phyloP scores from a whole-genome alignment of 2,329 filamentous ascomycete genomes.

The Microsporum ferrugineum region DNA sequence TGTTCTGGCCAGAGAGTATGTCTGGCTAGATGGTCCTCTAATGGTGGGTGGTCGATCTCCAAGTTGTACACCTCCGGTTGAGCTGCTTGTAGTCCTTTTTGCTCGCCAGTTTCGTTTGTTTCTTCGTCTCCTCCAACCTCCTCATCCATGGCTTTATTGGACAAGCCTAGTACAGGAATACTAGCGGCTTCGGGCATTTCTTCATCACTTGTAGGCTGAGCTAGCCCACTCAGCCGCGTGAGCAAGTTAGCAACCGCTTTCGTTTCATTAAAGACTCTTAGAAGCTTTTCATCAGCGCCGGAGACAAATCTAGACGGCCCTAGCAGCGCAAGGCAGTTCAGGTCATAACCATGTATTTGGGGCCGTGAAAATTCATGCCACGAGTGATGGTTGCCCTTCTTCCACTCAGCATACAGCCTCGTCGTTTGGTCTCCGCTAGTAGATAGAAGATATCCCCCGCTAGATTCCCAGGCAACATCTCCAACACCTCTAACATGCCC shows the following conservation, averaged over 20 bases:
- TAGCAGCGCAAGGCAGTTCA: conserved; percentile 82
- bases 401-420: conserved; percentile 73
- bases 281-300: conserved; percentile 93
- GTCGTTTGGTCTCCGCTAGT: conserved; percentile 91
- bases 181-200: conserved; percentile 75
- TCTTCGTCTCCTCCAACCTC: conserved; percentile 38
- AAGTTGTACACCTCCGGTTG: conserved; percentile 43
- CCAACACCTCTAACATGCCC: conserved; percentile 77
- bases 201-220: conserved; percentile 22
- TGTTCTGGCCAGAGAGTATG: conserved; percentile 91
- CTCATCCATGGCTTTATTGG: conserved; percentile 77
- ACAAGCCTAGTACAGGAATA: conserved; percentile 87
- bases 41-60: conserved; percentile 60
- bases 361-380: conserved; percentile 96
- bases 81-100: conserved; percentile 13
- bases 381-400: conserved; percentile 40
- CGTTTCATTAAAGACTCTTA: conserved; percentile 87
- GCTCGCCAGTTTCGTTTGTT: conserved; percentile 33
- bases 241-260: conserved; percentile 69
- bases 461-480: conserved; percentile 70
- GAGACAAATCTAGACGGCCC: conserved; percentile 70
- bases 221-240: conserved; percentile 53
- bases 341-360: conserved; percentile 95
- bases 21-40: conserved; percentile 79
- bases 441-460: conserved; percentile 74